phyloP scores from a whole-genome alignment of 176 grass and related monocot species.

The Typha latifolia region DNA sequence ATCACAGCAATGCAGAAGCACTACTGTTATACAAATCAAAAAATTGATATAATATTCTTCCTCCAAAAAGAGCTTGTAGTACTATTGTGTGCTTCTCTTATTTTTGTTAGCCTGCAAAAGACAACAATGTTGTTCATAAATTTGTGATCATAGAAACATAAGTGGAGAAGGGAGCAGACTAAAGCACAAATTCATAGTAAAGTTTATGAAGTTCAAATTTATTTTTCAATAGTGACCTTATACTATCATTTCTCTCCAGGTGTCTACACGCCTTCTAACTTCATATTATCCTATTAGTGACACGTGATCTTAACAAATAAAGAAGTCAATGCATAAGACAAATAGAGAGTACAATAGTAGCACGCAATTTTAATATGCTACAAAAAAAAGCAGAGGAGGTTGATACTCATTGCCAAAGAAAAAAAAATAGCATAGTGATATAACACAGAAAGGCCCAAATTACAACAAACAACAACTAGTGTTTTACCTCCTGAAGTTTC shows the following conservation, averaged over 20 bases:
- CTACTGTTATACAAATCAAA: background rate
- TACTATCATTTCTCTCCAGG: no score
- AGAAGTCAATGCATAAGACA: no score
- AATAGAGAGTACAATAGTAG: no score
- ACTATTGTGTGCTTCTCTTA: conserved; percentile 18
- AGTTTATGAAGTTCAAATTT: background rate
- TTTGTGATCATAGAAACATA: background rate
- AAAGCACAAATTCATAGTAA: no score
- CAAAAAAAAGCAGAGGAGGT: background rate
- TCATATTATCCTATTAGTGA: no score
- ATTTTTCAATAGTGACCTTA: no score
- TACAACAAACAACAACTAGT: background rate
- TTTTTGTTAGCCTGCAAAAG: conserved; percentile 51
- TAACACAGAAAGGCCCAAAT: background rate
- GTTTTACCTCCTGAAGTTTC: conserved; percentile 84
- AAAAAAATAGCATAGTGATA: background rate
- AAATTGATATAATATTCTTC: background rate
- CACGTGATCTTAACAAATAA: no score
- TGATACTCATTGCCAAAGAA: background rate
- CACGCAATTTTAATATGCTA: no score
- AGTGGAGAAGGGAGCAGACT: background rate
- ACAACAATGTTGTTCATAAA: conserved; percentile 10
- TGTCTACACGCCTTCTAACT: no score
- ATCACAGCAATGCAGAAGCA: background rate
- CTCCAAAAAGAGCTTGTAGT: background rate